These are phyloP conservation scores for Friedmanniomyces endolithicus DNA, from an alignment of 495 filamentous ascomycete species.

Conservation along the genomic window DNA sequence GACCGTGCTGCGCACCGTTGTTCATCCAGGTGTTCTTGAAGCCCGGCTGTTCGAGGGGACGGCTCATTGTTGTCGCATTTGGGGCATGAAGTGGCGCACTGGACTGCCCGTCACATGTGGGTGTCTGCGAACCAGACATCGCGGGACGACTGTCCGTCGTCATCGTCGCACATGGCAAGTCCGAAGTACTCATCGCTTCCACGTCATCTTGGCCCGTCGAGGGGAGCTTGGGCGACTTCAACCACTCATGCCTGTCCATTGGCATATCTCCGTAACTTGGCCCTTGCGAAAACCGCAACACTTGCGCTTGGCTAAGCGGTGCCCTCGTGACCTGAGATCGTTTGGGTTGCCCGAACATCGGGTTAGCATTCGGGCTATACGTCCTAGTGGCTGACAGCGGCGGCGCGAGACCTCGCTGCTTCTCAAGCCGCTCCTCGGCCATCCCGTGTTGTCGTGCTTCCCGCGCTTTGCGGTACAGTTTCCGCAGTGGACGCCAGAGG, in stretches of 20 bases:
- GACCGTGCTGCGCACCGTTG: background rate
- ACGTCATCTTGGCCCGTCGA: background rate
- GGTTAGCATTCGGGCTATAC: constrained; percentile 18
- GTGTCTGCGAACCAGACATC: background rate
- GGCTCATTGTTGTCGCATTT: background rate
- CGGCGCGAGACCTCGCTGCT: background rate
- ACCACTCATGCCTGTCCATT: constrained; percentile 16
- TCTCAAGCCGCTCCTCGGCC: constrained; percentile 8
- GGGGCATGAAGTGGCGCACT: background rate
- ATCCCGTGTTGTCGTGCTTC: constrained; percentile 40
- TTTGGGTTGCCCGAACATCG: constrained; percentile 17
- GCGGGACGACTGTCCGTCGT: background rate
- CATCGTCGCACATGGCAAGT: background rate
- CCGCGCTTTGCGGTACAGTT: constrained; percentile 56
- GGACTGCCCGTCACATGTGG: background rate
- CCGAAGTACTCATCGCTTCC: background rate
- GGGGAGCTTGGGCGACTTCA: constrained; percentile 5
- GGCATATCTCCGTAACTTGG: constrained; percentile 15
- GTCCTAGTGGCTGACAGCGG: background rate
- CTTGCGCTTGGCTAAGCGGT: constrained; percentile 18
- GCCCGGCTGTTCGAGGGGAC: too few species aligned
- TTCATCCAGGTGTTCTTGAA: too few species aligned
- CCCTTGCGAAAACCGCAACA: constrained; percentile 7
- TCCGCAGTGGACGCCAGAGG: constrained; percentile 64
- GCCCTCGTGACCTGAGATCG: constrained; percentile 7